Base-by-base conservation (phyloP, 1,284 basidiomycete species). In the Caloboletus inedulis region DNA sequence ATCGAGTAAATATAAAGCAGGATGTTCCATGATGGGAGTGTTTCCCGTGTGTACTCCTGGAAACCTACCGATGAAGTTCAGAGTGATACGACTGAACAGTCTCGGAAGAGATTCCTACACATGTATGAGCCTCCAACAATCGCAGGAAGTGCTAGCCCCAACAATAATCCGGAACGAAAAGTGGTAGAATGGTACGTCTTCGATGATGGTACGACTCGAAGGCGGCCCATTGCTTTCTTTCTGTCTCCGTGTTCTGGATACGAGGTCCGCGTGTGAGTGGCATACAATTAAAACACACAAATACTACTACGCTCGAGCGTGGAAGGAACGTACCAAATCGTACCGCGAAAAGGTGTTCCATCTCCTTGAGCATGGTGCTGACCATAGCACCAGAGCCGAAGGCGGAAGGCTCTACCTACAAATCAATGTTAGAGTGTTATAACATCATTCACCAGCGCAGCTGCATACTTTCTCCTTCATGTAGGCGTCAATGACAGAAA, bases 1-100 rank as follows among this genome's bases (percentile, higher is more conserved):
- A 86, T 79, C 1, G 80, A 87, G 63, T 97, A 98, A n/a, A 95
- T 74, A 59, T 84, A 85, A 31, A 98, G 72, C 14, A 98, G 70
- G 0, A 80, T 84, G 45, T 79, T 76, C 86, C 88, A 94, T 21
- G 80, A 80, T 0, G 85, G 85, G 13, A 98, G 81, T 0, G 64
- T 72, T 1, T 64, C 62, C 18, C 83, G 79, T 3, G 84, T 87
- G 13, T 80, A 69, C 4, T 73, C 63, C 53, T 84, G 78, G 63
- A 85, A 82, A 58, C 82, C 91, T 89, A 43, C 3, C 25, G 34
- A 49, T 50, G 27, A 33, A 41, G 4, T 16, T 57, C 46, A 30
- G 52, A 39, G 41, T 13, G 33, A 45, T 18, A 35, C 18, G 3
- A 13, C 2, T 41, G 31, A 40, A 39, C 12, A 29, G n/a, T 3